Evolutionary conservation across 306 rosid genomes (phyloP), one percentile per base, ranked within the genome.

Genomic region (Urtica urens): DNA sequence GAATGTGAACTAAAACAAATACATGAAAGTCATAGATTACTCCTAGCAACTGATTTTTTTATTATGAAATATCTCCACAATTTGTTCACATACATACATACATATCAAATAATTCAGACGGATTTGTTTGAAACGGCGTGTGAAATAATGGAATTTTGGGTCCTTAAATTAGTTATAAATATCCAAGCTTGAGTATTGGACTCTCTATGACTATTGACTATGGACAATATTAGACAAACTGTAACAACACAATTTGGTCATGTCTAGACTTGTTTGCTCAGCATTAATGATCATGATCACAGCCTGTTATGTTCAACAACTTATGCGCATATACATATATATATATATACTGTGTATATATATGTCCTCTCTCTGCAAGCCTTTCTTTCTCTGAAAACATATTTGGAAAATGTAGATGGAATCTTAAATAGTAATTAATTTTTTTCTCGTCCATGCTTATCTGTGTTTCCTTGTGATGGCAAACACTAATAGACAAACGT

Each of bases 401-500:
- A n/a, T n/a, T 23, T 23, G 25, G 44, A 22, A 24, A 39, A 5
- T 13, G 30, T 17, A 25, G 31, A 53, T 6, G 48, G 59, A 39
- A 38, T 53, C 48, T 26, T 5, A 23, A 48, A 26, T 38, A 54
- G 59, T 25, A 15, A 7, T 9, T 35, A 25, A 24, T 13, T 4
- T n/a, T 21, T 34, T 4, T 19, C 19, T 6, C 14, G 14, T 5
- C n/a, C 21, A 22, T 35, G 3, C 26, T 35, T 35, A 46, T 38
- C 7, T 47, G 11, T 26, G 40, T 59, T 40, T 19, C 46, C 49
- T 48, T 38, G 46, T 52, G 12, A 13, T 24, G 44, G 38, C 45
- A 58, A 43, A 27, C 38, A 37, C 25, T 43, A 3, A 2, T 27
- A 13, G 51, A 49, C 55, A 31, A 41, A 33, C n/a, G 20, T 27